Base-by-base conservation (phyloP, 768 basidiomycete genomes). In the Lactarius psammicola region DNA sequence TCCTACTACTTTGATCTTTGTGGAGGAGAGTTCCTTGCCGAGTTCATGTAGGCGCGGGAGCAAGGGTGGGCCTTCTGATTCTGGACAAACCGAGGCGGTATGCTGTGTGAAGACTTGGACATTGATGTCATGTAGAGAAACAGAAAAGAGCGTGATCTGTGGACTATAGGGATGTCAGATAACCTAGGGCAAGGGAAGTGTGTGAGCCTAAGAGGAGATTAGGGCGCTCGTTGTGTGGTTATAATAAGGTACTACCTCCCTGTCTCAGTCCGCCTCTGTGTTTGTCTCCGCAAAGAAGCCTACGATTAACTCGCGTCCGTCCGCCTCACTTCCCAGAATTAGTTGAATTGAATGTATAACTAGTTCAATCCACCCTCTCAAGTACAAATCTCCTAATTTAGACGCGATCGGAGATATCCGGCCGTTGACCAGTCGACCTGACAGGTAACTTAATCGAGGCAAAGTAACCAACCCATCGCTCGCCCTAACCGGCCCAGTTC, bases 11-110 rank as follows among this genome's bases (percentile, higher is more conserved):
- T 90, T 88, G 63, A 98, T 81, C 80, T 90, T 95, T 68, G 85
- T 85, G 30, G 92, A 93, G n/a, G 90, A 88, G 33, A 98, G 86
- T 77, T 97, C 95, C 80, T 90, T 96, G 70, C 95, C 95, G 7
- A 98, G 85, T 82, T 96, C 95, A 79, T 95, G 81, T 98, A 98
- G 66, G 95, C n/a, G n/a, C 95, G 75, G 86, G 92, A 72, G 90
- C 90, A 74, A 98, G 92, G n/a, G 76, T 95, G 87, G 33, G 89
- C 91, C 78, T 88, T 92, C 78, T 88, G 84, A 76, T 92, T 93
- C 78, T 76, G 76, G 40, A 71, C 69, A 56, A n/a, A 69, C 64
- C 7, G 76, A 77, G 44, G 73, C 72, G 40, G 75, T 71, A 61
- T 74, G 74, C 42, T 72, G 60, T 73, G 75, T 26, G 70, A 68